Evolutionary conservation across 2,329 filamentous ascomycete genomes (phyloP).

Genomic region (Ophiostoma ips): DNA sequence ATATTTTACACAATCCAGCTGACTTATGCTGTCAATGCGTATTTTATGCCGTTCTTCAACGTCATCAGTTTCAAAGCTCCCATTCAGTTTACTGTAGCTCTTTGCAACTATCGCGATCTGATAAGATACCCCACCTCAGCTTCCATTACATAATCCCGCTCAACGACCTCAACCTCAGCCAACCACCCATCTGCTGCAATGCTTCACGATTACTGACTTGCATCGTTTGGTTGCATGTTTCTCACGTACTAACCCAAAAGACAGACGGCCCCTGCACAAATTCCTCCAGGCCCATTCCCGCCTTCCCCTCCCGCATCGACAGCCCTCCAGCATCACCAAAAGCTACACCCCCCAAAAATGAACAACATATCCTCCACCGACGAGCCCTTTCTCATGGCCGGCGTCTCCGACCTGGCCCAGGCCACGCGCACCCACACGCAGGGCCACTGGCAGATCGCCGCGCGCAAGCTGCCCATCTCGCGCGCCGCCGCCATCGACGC

Average conservation of each 20-base stretch:
- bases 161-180: background rate
- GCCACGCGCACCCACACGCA: constrained; percentile 28
- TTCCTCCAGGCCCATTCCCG: too few species aligned
- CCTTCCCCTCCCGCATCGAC: too few species aligned
- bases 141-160: background rate
- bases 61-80: too few species aligned
- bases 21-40: too few species aligned
- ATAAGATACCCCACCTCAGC: background rate
- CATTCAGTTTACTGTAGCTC: too few species aligned
- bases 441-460: constrained; percentile 58
- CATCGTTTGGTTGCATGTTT: too few species aligned
- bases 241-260: too few species aligned
- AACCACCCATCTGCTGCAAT: background rate
- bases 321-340: background rate
- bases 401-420: background rate
- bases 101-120: too few species aligned
- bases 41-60: too few species aligned
- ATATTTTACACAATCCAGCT: too few species aligned
- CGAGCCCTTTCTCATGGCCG: background rate
- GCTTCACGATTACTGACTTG: too few species aligned
- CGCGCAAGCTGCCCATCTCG: constrained; percentile 86
- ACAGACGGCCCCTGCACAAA: too few species aligned
- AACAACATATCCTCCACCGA: background rate
- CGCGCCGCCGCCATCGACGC: constrained; percentile 81
- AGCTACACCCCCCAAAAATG: background rate